A percentile compares a stretch with the other conserved stretches of the same genome.
These are phyloP conservation scores for Brassica incana DNA, from an alignment of 345 rosid genomes.

Conservation along the genomic window DNA sequence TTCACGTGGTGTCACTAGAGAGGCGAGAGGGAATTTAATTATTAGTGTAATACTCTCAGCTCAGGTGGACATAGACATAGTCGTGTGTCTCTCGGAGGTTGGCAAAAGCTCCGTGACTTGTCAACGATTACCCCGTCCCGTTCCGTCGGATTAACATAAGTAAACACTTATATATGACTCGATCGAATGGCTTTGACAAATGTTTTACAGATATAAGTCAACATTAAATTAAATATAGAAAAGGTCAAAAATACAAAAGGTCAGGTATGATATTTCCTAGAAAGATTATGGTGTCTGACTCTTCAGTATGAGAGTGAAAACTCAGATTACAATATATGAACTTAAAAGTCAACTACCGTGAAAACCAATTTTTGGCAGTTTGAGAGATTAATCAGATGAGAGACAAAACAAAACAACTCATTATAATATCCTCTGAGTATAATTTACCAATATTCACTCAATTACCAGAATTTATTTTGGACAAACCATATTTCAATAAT, in stretches of 20 bases:
- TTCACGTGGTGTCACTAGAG: slow-evolving; percentile 6
- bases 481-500: no score
- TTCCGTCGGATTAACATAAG: background rate
- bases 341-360: background rate
- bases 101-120: slow-evolving; percentile 26
- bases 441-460: no score
- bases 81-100: slow-evolving; percentile 28
- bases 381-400: background rate
- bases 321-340: background rate
- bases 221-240: background rate
- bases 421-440: no score
- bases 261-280: background rate
- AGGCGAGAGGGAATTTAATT: slow-evolving; percentile 2
- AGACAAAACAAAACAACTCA: background rate
- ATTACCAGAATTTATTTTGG: no score
- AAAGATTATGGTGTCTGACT: background rate
- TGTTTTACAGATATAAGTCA: background rate
- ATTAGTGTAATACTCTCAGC: slow-evolving; percentile 12
- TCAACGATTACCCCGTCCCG: slow-evolving; percentile 17
- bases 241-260: background rate
- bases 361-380: background rate
- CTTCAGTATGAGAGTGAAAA: background rate
- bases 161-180: background rate
- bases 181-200: background rate
- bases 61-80: slow-evolving; percentile 21